Evolutionary conservation across 495 filamentous ascomycete species (phyloP), one percentile per base, ranked within the genome.

Genomic region (Trichoderma asperelloides): DNA sequence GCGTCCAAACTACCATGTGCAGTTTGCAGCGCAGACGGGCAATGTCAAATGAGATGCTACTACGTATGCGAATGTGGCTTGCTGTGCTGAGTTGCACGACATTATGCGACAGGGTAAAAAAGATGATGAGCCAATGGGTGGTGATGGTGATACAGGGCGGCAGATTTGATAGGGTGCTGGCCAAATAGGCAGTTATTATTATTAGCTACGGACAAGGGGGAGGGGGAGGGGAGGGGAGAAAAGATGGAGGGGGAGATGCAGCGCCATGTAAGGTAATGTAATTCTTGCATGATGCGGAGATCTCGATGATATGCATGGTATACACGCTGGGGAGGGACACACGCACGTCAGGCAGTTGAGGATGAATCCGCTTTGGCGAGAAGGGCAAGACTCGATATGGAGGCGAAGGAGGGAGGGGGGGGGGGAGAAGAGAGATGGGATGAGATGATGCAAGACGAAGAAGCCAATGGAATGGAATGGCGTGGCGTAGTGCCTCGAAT

Each of bases 251-350:
- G 25, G 12, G 27, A 13, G 11, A 60, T 18, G 55, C 27, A 27
- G 30, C 11, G 55, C 27, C 8, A 55, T n/a, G 49, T 55, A 60
- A 60, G 23, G 55, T 21, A 60, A 60, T 28, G 55, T 33, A 60
- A 60, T 60, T 60, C 55, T 60, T 60, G 55, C 55, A 60, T 60
- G 55, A 37, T 60, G 55, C 55, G 55, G 55, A 60, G 55, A 60
- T 60, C 55, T 60, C 55, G 55, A 60, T 60, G 55, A 12, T 30
- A 60, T 60, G 55, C 55, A 60, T 60, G 55, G 55, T 25, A 21
- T 21, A 51, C 8, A 37, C 33, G 33, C 33, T 37, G 33, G 33
- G 33, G 33, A 8, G 9, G 33, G 33, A 37, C 33, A 37, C 33
- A 37, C 28, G 28, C 55, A 60, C 55, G 55, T 28, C 55, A 60